Evolutionary conservation across 164 flowering plant genomes (phyloP).

Genomic region (Tetrastigma voinierianum): DNA sequence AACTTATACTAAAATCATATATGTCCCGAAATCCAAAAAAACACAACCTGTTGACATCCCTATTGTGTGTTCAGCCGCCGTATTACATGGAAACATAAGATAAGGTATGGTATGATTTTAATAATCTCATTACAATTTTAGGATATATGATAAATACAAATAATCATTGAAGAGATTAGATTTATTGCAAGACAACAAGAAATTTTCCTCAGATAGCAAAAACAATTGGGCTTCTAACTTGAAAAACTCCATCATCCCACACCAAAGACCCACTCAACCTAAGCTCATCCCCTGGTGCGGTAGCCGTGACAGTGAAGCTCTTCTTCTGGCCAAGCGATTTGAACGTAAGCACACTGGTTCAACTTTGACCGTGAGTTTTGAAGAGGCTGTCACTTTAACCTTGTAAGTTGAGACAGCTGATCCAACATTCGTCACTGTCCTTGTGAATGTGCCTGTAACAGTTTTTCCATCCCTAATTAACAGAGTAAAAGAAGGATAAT

Average conservation of each 20-base stretch:
- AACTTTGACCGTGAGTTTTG: constrained; percentile 35
- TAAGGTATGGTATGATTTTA: too few relatives aligned
- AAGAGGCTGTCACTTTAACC: constrained; percentile 23
- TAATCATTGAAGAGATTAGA: too few relatives aligned
- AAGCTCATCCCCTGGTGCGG: constrained; percentile 8
- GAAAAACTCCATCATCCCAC: constrained; percentile 57
- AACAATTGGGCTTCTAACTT: constrained; percentile 65
- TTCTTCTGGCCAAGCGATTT: constrained; percentile 31
- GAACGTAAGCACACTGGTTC: constrained; percentile 39
- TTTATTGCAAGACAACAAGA: too few relatives aligned
- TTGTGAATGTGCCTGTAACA: constrained; percentile 25
- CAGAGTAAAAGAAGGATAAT: constrained; percentile 55
- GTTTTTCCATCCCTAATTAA: background rate
- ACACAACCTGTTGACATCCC: too few relatives aligned
- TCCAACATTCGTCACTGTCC: constrained; percentile 75
- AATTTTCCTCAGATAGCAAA: background rate
- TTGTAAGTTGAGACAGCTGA: constrained; percentile 38
- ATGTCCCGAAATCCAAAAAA: too few relatives aligned
- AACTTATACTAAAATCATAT: too few relatives aligned
- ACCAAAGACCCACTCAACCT: constrained; percentile 35
- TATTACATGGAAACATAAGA: too few relatives aligned
- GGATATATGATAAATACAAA: too few relatives aligned
- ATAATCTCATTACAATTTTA: too few relatives aligned
- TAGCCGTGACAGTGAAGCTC: constrained; percentile 40
- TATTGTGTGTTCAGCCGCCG: too few relatives aligned